phyloP scores from a whole-genome alignment of 306 rosid species.

The Medicago ruthenica region DNA sequence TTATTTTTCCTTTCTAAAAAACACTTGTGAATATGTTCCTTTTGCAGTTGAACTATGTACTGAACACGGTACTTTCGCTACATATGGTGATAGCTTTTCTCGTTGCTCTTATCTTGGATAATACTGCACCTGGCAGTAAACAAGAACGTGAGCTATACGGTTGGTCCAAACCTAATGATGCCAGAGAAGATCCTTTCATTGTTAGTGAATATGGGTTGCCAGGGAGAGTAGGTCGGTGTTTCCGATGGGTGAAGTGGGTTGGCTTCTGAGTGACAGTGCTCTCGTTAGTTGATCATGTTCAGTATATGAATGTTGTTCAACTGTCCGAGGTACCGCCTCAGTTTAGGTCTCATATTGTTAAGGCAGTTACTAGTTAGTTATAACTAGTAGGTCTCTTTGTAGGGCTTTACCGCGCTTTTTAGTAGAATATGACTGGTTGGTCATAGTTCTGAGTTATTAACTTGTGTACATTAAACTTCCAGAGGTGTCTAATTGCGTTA shows the following conservation, averaged over 20 bases:
- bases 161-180: conserved; percentile 88
- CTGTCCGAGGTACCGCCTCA: not conserved
- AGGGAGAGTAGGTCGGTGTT: conserved; percentile 76
- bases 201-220: conserved; percentile 84
- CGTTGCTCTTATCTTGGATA: conserved; percentile 83
- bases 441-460: conserved; percentile 48
- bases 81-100: conserved; percentile 90
- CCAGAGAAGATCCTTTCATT: conserved; percentile 81
- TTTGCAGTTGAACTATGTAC: conserved; percentile 75
- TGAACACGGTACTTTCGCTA: conserved; percentile 78
- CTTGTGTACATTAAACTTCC: conserved; percentile 59
- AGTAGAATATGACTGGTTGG: conserved; percentile 46
- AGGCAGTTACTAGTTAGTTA: too few species aligned
- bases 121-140: conserved; percentile 90
- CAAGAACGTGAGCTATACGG: conserved; percentile 95
- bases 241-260: conserved; percentile 99
- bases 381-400: too few species aligned
- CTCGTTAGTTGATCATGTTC: conserved; percentile 36
- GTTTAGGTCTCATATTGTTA: conserved; percentile 17
- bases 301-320: conserved; percentile 10
- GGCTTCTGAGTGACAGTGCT: conserved; percentile 56
- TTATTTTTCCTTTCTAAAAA: not conserved
- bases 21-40: conserved; percentile 11
- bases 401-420: too few species aligned
- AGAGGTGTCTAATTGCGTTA: conserved; percentile 52